Base-by-base conservation (phyloP, 202 grass and related monocot species). In the Saccharum hybrid region DNA sequence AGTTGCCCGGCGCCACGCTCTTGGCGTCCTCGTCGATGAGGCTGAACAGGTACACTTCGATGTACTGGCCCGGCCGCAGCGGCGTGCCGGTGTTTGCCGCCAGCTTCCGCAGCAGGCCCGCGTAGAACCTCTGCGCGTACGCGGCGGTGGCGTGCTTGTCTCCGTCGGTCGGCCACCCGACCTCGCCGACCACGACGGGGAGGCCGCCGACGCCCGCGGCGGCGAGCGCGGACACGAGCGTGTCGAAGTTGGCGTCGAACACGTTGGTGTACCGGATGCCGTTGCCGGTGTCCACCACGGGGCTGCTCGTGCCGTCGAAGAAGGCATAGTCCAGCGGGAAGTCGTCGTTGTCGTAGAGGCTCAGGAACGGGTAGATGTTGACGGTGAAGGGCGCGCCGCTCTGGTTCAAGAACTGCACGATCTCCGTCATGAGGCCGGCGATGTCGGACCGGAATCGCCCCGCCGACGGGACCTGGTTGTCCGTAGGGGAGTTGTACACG, bases 341-440 rank as follows among this genome's bases (percentile, higher is more conserved):
- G 49, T 40, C n/a, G 51, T 10, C 9, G 71, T 43, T 86, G 49
- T 1, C 83, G 71, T 94, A 89, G 21, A 97, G 70, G 75, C 92
- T 94, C n/a, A 97, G 76, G 92, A 94, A 97, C 8, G 94, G 94
- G 86, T 97, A 97, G 78, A 97, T 97, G 86, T 97, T 97, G 28
- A 97, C 90, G 4, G 75, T 88, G 87, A 97, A 90, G n/a, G 94
- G 92, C 30, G 94, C 90, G 59, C 92, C 88, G 19, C 22, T 86
- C 90, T 91, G 88, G 75, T 79, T 86, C 15, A 97, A 57, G 88
- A 97, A 97, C 66, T 80, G 73, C 71, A 92, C 90, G 37, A 97
- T 92, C 54, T 92, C 68, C n/a, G 84, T 97, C 94, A 97, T 97
- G 0, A 97, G 88, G 19, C 66, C 88, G 15, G 77, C 38, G 61